Base-by-base conservation (phyloP, 1,284 basidiomycete species). In the Ganoderma lingzhi region DNA sequence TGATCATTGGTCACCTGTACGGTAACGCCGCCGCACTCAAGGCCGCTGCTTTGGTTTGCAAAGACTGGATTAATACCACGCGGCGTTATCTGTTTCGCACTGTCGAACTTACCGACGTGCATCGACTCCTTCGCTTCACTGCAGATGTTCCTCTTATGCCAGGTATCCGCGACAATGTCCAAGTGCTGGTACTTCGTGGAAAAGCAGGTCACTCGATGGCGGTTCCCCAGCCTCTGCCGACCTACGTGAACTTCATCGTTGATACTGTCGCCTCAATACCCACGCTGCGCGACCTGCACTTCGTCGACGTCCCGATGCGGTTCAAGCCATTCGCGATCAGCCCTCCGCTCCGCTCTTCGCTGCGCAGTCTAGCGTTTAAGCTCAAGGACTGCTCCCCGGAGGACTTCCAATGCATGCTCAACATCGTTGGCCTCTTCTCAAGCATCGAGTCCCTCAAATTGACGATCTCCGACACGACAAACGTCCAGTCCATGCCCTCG, bases 391-490 rank as follows among this genome's bases (percentile, higher is more conserved):
- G 48, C 32, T n/a, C 23, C 44, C 44, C 42, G 32, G 44, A 51
- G 28, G 35, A 63, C 45, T 63, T 63, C 62, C 30, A 35, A n/a
- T 63, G 45, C 19, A 42, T 63, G 19, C 30, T 63, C 41, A 39
- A 63, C 35, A 39, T 63, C 48, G 30, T 63, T 12, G 44, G 45
- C 35, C 62, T 63, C 17, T 63, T 63, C 37, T 63, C 62, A 17
- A 39, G 10, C n/a, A 63, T 63, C 19, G 4, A 8, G n/a, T 39
- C 30, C 4, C 32, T 53, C 19, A 35, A 41, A 10, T 30, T 63
- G 19, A 3, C 45, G 2, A 35, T 53, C n/a, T 9, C 12, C 2
- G 62, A 63, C 32, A 3, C 48, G 30, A 23, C 5, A 17, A 10
- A 4, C 14, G 10, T 53, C 35, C 32, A 41, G 4, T 19, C 8